phyloP scores from a whole-genome alignment of 768 basidiomycete species.

The Candolleomyces efflorescens region DNA sequence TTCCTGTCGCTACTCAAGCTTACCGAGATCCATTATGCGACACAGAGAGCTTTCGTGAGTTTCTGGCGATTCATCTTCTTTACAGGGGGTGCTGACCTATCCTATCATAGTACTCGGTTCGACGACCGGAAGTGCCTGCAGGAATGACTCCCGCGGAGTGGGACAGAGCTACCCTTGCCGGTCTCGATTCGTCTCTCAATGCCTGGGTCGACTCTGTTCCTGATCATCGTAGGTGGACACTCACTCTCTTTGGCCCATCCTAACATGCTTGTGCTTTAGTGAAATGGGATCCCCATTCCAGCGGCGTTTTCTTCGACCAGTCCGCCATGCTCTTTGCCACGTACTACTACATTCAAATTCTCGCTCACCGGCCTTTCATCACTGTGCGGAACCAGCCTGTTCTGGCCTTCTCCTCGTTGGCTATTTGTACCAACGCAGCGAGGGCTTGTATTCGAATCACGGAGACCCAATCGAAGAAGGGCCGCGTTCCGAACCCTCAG shows the following conservation, averaged over 20 bases:
- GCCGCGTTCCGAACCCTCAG: too few species aligned
- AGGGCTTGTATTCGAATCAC: too few species aligned
- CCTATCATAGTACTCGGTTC: slow-evolving; percentile 50
- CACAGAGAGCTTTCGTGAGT: slow-evolving; percentile 45
- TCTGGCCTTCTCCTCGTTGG: too few species aligned
- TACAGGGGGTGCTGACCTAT: neutral
- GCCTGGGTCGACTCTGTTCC: slow-evolving; percentile 58
- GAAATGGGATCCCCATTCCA: too few species aligned
- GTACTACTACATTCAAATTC: too few species aligned
- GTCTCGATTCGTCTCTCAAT: slow-evolving; percentile 60
- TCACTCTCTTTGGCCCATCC: neutral
- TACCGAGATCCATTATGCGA: slow-evolving; percentile 45
- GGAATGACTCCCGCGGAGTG: slow-evolving; percentile 38
- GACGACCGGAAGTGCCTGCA: slow-evolving; percentile 37
- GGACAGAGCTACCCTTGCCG: slow-evolving; percentile 50
- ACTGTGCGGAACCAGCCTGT: too few species aligned
- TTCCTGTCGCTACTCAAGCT: slow-evolving; percentile 47
- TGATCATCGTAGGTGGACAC: slow-evolving; percentile 28
- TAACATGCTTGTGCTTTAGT: too few species aligned
- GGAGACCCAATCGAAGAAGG: too few species aligned
- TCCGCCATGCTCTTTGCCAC: too few species aligned
- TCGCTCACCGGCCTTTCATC: too few species aligned
- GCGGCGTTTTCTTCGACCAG: too few species aligned
- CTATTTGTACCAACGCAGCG: too few species aligned
- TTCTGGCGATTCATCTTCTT: slow-evolving; percentile 13